Evolutionary conservation across 306 rosid species (phyloP).

Genomic region (Castanospermum australe): DNA sequence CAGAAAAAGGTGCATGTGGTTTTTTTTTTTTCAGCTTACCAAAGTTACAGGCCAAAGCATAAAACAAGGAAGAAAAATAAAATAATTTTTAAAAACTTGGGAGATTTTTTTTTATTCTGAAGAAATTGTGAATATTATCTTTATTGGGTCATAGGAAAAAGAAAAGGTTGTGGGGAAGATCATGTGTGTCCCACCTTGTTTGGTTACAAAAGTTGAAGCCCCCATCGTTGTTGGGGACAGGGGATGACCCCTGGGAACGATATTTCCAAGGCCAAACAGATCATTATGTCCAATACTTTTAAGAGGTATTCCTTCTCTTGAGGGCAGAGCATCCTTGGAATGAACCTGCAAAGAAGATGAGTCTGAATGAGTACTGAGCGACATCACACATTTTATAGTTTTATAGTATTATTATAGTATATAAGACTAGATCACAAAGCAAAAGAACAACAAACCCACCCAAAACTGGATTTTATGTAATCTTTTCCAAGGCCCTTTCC

Average conservation of each 20-base stretch:
- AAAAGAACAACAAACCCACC: no score
- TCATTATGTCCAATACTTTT: slow-evolving; percentile 19
- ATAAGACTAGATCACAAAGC: no score
- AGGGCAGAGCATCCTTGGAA: no score
- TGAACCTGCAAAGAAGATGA: no score
- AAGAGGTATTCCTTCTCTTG: slow-evolving; percentile 1
- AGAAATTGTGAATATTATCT: no score
- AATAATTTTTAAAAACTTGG: not conserved
- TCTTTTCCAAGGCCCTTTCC: no score
- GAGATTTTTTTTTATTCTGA: not conserved
- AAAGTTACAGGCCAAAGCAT: slow-evolving; percentile 19
- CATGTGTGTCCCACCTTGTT: slow-evolving; percentile 40
- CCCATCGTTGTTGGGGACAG: slow-evolving; percentile 39
- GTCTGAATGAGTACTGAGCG: no score
- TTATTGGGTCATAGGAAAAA: not conserved
- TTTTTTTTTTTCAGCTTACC: slow-evolving; percentile 21
- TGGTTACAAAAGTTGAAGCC: slow-evolving; percentile 33
- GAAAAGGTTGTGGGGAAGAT: not conserved
- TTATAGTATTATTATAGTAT: no score
- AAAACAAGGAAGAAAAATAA: slow-evolving; percentile 22
- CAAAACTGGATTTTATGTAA: no score
- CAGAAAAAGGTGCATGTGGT: not conserved
- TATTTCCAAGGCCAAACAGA: slow-evolving; percentile 35
- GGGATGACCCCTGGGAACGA: slow-evolving; percentile 40
- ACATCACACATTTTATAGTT: no score